A percentile compares a stretch with the other conserved stretches of the same genome.
These are phyloP conservation scores for Heracleum sosnowskyi DNA, from an alignment of 129 eudicot genomes.

Conservation along the genomic window DNA sequence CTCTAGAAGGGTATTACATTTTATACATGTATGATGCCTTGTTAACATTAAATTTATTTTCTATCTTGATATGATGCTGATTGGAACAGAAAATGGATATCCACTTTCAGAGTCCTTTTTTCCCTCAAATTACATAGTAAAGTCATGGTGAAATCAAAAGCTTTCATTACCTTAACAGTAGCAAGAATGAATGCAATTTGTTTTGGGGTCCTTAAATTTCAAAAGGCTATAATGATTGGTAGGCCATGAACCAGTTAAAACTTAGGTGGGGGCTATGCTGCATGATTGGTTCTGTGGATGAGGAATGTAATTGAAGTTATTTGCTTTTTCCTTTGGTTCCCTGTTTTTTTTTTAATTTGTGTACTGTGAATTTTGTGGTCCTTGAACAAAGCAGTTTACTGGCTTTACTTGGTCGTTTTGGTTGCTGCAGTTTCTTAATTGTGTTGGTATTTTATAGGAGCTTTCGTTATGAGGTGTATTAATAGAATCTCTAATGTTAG, in stretches of 20 bases:
- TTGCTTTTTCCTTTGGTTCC: neutral
- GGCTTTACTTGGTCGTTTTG: neutral
- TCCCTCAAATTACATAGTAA: neutral
- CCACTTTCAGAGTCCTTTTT: neutral
- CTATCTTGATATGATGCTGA: neutral
- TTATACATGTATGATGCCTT: neutral
- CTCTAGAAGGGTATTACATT: neutral
- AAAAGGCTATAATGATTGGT: slow-evolving; percentile 21
- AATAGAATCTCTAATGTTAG: neutral
- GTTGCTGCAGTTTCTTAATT: neutral
- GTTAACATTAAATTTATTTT: neutral
- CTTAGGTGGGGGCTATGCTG: slow-evolving; percentile 16
- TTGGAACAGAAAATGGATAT: slow-evolving; percentile 1
- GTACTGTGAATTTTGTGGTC: neutral
- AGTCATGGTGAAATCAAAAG: slow-evolving; percentile 3
- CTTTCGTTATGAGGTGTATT: neutral
- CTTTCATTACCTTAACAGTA: slow-evolving; percentile 3
- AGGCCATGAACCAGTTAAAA: slow-evolving; percentile 9
- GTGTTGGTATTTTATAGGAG: neutral
- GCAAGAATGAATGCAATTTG: slow-evolving; percentile 12
- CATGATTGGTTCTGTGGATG: slow-evolving; percentile 17
- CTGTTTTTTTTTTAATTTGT: neutral
- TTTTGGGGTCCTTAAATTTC: slow-evolving; percentile 12
- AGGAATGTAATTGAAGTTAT: neutral
- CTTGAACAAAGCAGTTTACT: neutral